Percentiles rank a stretch among this genome's conserved stretches.
Evolutionary conservation across 2,329 filamentous ascomycete genomes (phyloP).

Genomic region (Talaromyces sp.): DNA sequence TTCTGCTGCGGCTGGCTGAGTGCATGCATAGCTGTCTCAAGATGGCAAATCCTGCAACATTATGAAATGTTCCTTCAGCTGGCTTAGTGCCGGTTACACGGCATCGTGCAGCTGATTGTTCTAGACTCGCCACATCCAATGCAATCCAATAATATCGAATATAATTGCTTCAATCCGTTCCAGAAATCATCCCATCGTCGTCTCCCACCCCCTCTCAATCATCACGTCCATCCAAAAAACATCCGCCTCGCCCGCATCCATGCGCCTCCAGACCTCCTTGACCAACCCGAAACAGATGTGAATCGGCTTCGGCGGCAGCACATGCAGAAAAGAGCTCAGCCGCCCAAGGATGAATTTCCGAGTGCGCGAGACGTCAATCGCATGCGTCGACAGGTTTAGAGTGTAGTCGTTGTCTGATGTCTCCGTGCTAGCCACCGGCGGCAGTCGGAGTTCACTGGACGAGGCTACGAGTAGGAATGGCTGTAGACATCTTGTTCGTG

Average conservation of each 20-base stretch:
- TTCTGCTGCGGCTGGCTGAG: not conserved
- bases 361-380: slow-evolving; percentile 45
- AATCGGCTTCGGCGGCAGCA: slow-evolving; percentile 50
- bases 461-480: slow-evolving; percentile 50
- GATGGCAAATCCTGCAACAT: not conserved
- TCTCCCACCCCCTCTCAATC: slow-evolving; percentile 55
- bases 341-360: slow-evolving; percentile 48
- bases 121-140: not conserved
- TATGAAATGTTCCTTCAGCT: not conserved
- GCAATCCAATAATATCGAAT: too few relatives aligned
- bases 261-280: slow-evolving; percentile 49
- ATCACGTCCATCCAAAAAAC: slow-evolving; percentile 55
- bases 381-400: slow-evolving; percentile 28
- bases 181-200: slow-evolving; percentile 44
- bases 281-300: slow-evolving; percentile 48
- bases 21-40: not conserved
- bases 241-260: slow-evolving; percentile 44
- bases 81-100: not conserved
- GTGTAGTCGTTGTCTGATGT: slow-evolving; percentile 21
- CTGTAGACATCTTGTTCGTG: slow-evolving; percentile 51
- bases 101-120: not conserved
- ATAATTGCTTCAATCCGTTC: not conserved
- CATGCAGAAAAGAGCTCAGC: slow-evolving; percentile 42
- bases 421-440: slow-evolving; percentile 25
- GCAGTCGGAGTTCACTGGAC: slow-evolving; percentile 48